Conservation (phyloP, 1,139 yeast genomes). For the Pneumocystis canis region DNA sequence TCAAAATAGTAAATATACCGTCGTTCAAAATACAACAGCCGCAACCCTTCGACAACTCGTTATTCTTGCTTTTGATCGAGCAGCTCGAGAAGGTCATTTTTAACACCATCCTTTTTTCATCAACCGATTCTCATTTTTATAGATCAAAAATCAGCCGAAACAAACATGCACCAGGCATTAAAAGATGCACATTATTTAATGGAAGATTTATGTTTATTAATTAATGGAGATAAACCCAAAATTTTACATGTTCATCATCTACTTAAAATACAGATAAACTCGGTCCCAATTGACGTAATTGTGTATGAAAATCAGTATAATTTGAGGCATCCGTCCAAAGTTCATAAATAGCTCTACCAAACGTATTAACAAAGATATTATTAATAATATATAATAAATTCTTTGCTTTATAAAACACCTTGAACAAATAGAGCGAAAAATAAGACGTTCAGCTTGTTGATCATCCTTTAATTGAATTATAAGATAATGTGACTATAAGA, state of each 20-base stretch:
- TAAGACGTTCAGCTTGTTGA: slow-evolving; percentile 48
- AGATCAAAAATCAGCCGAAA: too few species aligned
- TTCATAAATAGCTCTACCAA: slow-evolving; percentile 72
- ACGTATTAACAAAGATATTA: too few species aligned
- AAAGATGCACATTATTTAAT: slow-evolving; percentile 59
- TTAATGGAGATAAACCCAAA: slow-evolving; percentile 43
- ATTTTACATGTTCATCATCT: slow-evolving; percentile 41
- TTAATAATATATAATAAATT: too few species aligned
- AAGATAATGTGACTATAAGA: slow-evolving; percentile 45
- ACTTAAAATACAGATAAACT: slow-evolving; percentile 29
- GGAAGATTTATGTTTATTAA: slow-evolving; percentile 52
- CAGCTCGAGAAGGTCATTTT: slow-evolving; percentile 20
- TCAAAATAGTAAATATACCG: slow-evolving; percentile 55
- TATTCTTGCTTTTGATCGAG: slow-evolving; percentile 58
- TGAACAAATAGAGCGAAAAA: slow-evolving; percentile 42
- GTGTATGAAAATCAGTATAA: slow-evolving; percentile 43
- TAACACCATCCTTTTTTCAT: too few species aligned
- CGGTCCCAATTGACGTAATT: slow-evolving; percentile 29
- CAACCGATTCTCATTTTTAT: too few species aligned
- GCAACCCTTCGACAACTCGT: slow-evolving; percentile 84
- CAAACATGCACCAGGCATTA: slow-evolving; percentile 42
- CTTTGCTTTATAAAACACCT: too few species aligned
- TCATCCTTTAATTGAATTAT: slow-evolving; percentile 49
- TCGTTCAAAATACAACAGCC: slow-evolving; percentile 79
- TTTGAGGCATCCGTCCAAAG: slow-evolving; percentile 61